Conservation (phyloP, 2,329 filamentous ascomycete species). For the Arthrobotrys musiformis region DNA sequence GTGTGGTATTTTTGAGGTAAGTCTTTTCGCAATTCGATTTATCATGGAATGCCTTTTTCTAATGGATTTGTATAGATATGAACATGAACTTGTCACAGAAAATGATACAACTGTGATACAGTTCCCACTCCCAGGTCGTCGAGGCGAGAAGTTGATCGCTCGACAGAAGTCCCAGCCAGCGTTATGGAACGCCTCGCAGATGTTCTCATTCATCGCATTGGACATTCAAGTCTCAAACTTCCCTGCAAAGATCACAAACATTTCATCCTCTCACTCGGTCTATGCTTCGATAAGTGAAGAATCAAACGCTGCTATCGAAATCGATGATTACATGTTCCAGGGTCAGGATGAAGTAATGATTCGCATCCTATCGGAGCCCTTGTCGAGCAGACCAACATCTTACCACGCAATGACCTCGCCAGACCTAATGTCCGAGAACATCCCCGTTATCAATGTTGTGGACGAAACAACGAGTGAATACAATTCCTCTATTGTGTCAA, state of each 20-base stretch:
- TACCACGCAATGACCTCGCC: constrained; percentile 15
- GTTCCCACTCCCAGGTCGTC: constrained; percentile 47
- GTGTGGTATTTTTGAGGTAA: constrained; percentile 46
- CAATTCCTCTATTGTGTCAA: background rate
- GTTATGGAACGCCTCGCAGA: constrained; percentile 52
- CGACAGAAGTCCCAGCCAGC: constrained; percentile 41
- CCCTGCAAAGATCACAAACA: constrained; percentile 39
- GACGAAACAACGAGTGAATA: constrained; percentile 33
- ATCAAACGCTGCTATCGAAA: constrained; percentile 41
- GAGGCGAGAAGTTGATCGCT: constrained; percentile 44
- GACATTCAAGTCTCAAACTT: constrained; percentile 44
- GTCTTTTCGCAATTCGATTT: background rate
- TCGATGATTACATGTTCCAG: constrained; percentile 51
- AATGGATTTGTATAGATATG: constrained; percentile 25
- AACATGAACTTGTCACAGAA: constrained; percentile 42
- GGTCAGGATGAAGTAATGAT: constrained; percentile 50
- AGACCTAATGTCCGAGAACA: background rate
- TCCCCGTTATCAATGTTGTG: constrained; percentile 45
- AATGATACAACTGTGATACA: constrained; percentile 41
- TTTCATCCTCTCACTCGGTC: constrained; percentile 50
- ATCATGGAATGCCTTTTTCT: background rate
- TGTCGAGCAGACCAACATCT: background rate
- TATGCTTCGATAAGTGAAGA: constrained; percentile 44
- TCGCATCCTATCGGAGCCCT: constrained; percentile 41
- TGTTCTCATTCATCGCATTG: constrained; percentile 53